A percentile compares a stretch with the other conserved stretches of the same genome.
Evolutionary conservation across 2,329 filamentous ascomycete species (phyloP).

Genomic region (Penicillium sp.): DNA sequence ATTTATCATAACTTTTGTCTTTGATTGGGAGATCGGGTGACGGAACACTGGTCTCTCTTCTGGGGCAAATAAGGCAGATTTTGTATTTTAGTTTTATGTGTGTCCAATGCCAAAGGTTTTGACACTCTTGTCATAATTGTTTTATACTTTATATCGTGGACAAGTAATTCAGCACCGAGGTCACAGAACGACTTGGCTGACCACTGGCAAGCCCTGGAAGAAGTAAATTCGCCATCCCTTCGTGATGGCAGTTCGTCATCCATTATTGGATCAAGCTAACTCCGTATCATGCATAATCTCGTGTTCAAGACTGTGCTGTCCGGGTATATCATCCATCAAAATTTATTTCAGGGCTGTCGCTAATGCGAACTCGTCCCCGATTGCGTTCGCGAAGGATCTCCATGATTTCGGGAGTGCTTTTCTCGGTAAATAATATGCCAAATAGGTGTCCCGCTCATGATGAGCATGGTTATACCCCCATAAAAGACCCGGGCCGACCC

Average conservation of each 20-base stretch:
- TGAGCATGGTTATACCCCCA: neutral
- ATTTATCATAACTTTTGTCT: neutral
- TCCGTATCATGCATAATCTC: neutral
- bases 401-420: neutral
- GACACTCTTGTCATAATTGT: neutral
- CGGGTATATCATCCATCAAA: neutral
- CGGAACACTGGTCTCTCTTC: neutral
- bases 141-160: neutral
- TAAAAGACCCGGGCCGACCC: neutral
- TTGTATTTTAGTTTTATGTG: conserved; percentile 15
- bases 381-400: neutral
- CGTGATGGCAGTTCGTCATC: neutral
- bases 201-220: too few species aligned
- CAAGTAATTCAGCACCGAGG: neutral
- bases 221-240: neutral
- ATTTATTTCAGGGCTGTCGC: neutral
- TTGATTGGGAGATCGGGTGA: too few species aligned
- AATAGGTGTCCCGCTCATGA: neutral
- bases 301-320: neutral
- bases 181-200: neutral
- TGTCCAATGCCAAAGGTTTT: neutral
- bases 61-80: neutral
- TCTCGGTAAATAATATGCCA: too few species aligned
- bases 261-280: neutral
- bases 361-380: neutral